A percentile compares a stretch with the other conserved stretches of the same genome.
These are phyloP conservation scores for Gyrodon lividus DNA, from an alignment of 768 basidiomycete genomes.

Conservation along the genomic window DNA sequence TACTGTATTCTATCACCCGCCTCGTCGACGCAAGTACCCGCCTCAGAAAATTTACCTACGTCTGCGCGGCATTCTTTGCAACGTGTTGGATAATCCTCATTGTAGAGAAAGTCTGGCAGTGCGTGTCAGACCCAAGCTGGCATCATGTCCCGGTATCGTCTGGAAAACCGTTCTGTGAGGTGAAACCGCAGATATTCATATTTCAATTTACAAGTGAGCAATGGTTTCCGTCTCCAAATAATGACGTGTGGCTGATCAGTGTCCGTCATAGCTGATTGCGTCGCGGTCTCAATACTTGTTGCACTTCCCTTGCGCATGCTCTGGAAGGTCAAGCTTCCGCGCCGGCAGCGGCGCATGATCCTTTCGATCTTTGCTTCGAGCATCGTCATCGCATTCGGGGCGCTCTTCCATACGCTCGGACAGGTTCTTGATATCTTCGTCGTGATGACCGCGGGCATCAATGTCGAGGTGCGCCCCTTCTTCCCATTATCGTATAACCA, in stretches of 20 bases:
- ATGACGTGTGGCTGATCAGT: not conserved
- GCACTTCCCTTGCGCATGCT: conserved; percentile 19
- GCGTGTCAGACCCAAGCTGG: conserved; percentile 10
- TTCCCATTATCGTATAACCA: not conserved
- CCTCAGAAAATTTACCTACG: conserved; percentile 11
- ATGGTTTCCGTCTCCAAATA: not conserved
- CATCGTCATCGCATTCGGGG: conserved; percentile 12
- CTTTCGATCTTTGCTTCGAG: conserved; percentile 21
- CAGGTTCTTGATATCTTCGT: conserved; percentile 8
- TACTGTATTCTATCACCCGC: conserved; percentile 21
- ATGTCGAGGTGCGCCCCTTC: conserved; percentile 16
- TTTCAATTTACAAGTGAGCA: conserved; percentile 17
- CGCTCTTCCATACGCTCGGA: conserved; percentile 14
- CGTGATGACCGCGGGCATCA: conserved; percentile 11
- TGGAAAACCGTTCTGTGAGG: conserved; percentile 12
- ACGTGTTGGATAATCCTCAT: conserved; percentile 8
- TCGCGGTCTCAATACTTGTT: conserved; percentile 15
- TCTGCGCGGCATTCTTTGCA: conserved; percentile 6
- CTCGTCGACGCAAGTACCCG: conserved; percentile 3
- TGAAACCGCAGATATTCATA: conserved; percentile 3
- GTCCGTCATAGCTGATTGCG: conserved; percentile 13
- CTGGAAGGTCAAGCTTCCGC: conserved; percentile 21
- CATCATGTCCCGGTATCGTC: not conserved
- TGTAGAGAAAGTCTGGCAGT: conserved; percentile 6
- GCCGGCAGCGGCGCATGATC: conserved; percentile 23